These are phyloP conservation scores for Daldinia eschscholtzii DNA, from an alignment of 2,329 filamentous ascomycete species.

Conservation along the genomic window DNA sequence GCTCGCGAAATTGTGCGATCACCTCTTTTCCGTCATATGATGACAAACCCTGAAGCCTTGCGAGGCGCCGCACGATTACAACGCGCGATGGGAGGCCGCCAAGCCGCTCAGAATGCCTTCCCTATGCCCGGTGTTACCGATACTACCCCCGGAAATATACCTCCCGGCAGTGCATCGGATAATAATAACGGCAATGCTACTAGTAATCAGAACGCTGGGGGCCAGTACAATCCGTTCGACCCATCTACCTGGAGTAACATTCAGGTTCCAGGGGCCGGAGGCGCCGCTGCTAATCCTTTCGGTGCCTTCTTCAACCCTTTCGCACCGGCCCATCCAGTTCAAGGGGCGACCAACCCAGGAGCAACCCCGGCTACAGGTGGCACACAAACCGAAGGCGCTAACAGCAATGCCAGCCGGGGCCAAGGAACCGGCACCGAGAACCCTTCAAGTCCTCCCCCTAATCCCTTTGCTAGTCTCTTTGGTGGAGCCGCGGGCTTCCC, in stretches of 20 bases:
- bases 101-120: slow-evolving; percentile 70
- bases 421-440: slow-evolving; percentile 46
- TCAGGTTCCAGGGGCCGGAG: slow-evolving; percentile 51
- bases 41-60: slow-evolving; percentile 90
- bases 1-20: slow-evolving; percentile 89
- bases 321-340: slow-evolving; percentile 37
- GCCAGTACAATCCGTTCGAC: slow-evolving; percentile 62
- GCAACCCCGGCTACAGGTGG: slow-evolving; percentile 46
- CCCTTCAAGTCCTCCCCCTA: slow-evolving; percentile 59
- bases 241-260: slow-evolving; percentile 50
- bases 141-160: slow-evolving; percentile 73
- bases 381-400: slow-evolving; percentile 49
- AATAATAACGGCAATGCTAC: slow-evolving; percentile 49
- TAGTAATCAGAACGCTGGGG: slow-evolving; percentile 52
- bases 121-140: slow-evolving; percentile 94
- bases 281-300: slow-evolving; percentile 54
- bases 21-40: slow-evolving; percentile 89
- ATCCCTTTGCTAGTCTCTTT: slow-evolving; percentile 78
- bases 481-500: slow-evolving; percentile 42
- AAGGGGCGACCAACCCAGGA: slow-evolving; percentile 48
- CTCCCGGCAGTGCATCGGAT: slow-evolving; percentile 48
- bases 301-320: slow-evolving; percentile 60
- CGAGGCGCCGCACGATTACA: slow-evolving; percentile 87
- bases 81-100: slow-evolving; percentile 72
- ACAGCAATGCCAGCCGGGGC: slow-evolving; percentile 46